Base-by-base conservation (phyloP, 139 green algal genomes). In the Chara braunii region DNA sequence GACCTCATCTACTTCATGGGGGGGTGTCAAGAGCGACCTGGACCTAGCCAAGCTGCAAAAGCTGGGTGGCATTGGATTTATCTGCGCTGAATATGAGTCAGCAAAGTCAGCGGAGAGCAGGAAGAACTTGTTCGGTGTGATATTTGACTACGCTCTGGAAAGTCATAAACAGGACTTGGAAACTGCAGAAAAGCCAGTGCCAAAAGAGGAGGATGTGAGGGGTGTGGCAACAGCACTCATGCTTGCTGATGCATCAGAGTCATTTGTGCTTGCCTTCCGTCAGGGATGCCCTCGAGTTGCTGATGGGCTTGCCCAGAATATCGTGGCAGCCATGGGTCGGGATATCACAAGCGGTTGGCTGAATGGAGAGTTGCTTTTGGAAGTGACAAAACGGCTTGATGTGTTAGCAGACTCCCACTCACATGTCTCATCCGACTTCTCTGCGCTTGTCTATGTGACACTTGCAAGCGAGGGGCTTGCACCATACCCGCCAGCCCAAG, bases 41-140 rank as follows among this genome's bases (percentile, higher is more conserved):
- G 51, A 70, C 9, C 2, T 72, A 23, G 26, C 33, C 32, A 33
- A 26, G 29, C 63, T 74, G 57, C 37, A 71, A 3, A 24, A 31
- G 0, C 11, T 74, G 26, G 65, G 65, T n/a, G 65, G 65, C 7
- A 42, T 74, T 18, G 8, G 26, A 4, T 72, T 52, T 28, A 70
- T 74, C n/a, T 69, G 43, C 43, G 26, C 18, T 22, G 31, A 66
- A 53, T 72, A 66, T 44, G 22, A 51, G 4, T 34, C 26, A 24
- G 35, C 26, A 2, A 43, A 48, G 37, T 35, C 33, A 11, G 14
- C 12, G 34, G 65, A 74, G 65, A 56, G 42, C 28, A 24, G 65
- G 14, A 54, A 56, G 6, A 74, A 71, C 43, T 3, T 74, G 33
- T 74, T 74, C 59, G 57, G 55, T 0, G 65, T 74, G 6, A 18